Base-by-base conservation (phyloP, 2,329 filamentous ascomycete species). In the Colletotrichum somersetense region DNA sequence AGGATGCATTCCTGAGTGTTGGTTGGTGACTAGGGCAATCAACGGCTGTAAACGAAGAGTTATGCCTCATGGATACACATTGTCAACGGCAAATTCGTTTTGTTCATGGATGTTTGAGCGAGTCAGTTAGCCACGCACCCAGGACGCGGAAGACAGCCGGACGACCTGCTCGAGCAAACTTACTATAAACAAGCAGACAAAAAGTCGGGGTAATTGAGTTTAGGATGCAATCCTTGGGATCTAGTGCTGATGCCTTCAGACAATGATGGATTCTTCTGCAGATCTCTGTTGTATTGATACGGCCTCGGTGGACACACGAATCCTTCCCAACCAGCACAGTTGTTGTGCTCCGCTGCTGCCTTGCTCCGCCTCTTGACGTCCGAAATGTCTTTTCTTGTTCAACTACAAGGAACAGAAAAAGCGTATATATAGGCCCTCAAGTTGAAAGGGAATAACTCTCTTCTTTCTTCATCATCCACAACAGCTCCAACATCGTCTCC, bases 301-400 rank as follows among this genome's bases (percentile, higher is more conserved):
- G 26, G 35, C 35, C 35, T 14, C 55, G 23, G 35, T 18, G 55
- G 55, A 40, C 26, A 14, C 55, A 7, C 18, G 3, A 23, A 57
- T 57, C 35, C 57, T 61, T 23, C 26, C 20, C 40, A 14, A 16
- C 40, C 3, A 2, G 23, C 14, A 14, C 57, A 2, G 14, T 10
- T n/a, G 5, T 46, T 23, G 20, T 33, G 40, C 14, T 46, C 26
- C 23, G 26, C 18, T 33, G 23, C 23, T 40, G 35, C n/a, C 55
- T 40, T 23, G 55, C 35, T 40, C 33, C n/a, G 55, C 55, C 35
- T 26, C 23, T n/a, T 42, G 55, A 56, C 55, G 35, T 57, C n/a
- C 14, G 7, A 16, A 18, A 16, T 18, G 23, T 57, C n/a, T 40
- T 6, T 5, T 40, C 1, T 4, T 26, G 12, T 2, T 18, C 35